These are phyloP conservation scores for Trichoderma reesei DNA, from an alignment of 495 filamentous ascomycete genomes.

Conservation along the genomic window DNA sequence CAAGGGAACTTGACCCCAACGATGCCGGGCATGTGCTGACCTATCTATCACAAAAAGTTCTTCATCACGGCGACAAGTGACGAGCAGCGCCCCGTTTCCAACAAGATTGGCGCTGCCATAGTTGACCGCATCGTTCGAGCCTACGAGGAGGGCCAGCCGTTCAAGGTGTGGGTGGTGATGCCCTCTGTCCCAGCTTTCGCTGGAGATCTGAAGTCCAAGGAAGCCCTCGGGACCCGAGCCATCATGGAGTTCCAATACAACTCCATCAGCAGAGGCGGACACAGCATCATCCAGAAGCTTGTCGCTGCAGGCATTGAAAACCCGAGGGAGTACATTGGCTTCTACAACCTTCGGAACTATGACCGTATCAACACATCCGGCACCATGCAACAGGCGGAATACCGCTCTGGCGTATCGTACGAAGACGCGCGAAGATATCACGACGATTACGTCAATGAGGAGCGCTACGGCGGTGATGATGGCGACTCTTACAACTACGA, in stretches of 20 bases:
- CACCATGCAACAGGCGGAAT: slow-evolving; percentile 54
- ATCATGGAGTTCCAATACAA: slow-evolving; percentile 92
- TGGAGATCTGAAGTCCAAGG: slow-evolving; percentile 72
- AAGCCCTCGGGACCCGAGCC: slow-evolving; percentile 73
- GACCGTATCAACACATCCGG: slow-evolving; percentile 74
- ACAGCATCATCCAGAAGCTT: slow-evolving; percentile 76
- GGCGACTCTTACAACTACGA: slow-evolving; percentile 21
- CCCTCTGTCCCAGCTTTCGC: slow-evolving; percentile 86
- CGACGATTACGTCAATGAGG: slow-evolving; percentile 41
- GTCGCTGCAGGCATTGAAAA: slow-evolving; percentile 59
- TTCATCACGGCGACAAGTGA: slow-evolving; percentile 86
- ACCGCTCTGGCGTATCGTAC: slow-evolving; percentile 61
- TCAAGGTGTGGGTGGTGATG: slow-evolving; percentile 78
- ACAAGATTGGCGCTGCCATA: slow-evolving; percentile 81
- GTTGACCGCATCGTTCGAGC: slow-evolving; percentile 81
- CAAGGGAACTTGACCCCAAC: too few relatives aligned
- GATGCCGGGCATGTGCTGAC: background rate
- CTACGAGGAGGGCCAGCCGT: slow-evolving; percentile 58
- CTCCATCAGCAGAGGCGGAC: slow-evolving; percentile 76
- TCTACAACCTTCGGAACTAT: slow-evolving; percentile 92
- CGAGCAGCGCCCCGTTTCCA: slow-evolving; percentile 68
- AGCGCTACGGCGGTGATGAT: slow-evolving; percentile 12
- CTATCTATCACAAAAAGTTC: slow-evolving; percentile 38
- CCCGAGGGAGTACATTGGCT: slow-evolving; percentile 71
- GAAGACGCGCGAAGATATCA: slow-evolving; percentile 57